Conservation (phyloP, 148 eudicot genomes). For the Persicaria tinctoria region DNA sequence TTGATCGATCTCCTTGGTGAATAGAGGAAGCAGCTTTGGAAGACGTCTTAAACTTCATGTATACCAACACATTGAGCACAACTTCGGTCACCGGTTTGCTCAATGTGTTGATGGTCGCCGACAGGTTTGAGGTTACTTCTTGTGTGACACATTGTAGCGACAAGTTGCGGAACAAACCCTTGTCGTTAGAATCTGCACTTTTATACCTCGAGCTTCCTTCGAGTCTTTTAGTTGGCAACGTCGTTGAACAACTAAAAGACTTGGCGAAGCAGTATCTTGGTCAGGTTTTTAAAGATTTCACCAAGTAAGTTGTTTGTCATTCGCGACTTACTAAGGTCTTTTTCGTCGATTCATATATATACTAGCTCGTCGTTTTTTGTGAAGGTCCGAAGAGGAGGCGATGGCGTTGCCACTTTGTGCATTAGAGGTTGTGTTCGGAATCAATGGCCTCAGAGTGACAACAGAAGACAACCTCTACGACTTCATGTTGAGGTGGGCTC, state of each 20-base stretch:
- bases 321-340: background rate
- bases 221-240: conserved; percentile 64
- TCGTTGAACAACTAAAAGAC: conserved; percentile 74
- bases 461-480: conserved; percentile 81
- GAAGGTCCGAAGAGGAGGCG: conserved; percentile 50
- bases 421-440: conserved; percentile 62
- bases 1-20: background rate
- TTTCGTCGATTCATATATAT: background rate
- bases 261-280: conserved; percentile 66
- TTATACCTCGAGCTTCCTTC: conserved; percentile 68
- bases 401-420: conserved; percentile 70
- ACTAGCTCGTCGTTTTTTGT: background rate
- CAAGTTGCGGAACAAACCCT: conserved; percentile 41
- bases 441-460: conserved; percentile 72
- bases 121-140: conserved; percentile 19
- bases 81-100: conserved; percentile 52
- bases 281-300: conserved; percentile 50
- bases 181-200: conserved; percentile 55
- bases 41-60: conserved; percentile 74
- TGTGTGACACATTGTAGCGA: conserved; percentile 67
- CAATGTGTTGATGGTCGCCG: conserved; percentile 69
- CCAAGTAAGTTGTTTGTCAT: conserved; percentile 35
- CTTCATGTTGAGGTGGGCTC: conserved; percentile 66
- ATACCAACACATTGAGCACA: conserved; percentile 49
- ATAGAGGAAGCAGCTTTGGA: conserved; percentile 71